Base-by-base conservation (phyloP, 306 rosid species). In the peach (Prunus persica) region DNA sequence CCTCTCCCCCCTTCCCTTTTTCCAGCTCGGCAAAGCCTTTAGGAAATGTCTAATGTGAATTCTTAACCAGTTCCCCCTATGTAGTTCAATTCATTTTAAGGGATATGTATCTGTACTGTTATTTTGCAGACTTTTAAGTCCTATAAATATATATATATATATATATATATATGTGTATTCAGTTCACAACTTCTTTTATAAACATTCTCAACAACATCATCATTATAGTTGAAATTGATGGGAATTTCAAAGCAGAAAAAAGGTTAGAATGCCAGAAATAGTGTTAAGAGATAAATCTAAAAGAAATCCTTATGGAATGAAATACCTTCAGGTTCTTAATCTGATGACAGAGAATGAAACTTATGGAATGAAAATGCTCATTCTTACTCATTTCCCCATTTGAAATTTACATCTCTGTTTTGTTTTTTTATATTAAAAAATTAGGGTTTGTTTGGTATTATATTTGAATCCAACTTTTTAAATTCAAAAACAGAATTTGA, bases 61-160 rank as follows among this genome's bases (percentile, higher is more conserved):
- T 80, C 74, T 62, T 49, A 55, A 62, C 72, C 66, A 30, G 54
- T 73, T 80, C 83, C 86, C 87, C 87, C 63, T 49, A 20, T 73
- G 83, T 79, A 79, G 78, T 72, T 82, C 75, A 41, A 54, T 82
- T 75, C 77, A 62, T 73, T 84, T 83, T 76, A 65, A 28, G 85
- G 83, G 84, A 80, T 69, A 49, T 77, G 54, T 58, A 28, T 74
- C 60, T 88, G 80, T 76, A 85, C 83, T 67, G 84, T 77, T 83
- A 80, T 20, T 38, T 65, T 64, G 65, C 25, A 68, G 74, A 52
- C 46, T 3, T 38, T 34, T 3, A 58, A 54, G 46, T 68, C 65
- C 67, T 62, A 52, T 66, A 73, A 79, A 34, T 18, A 66, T 52
- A 49, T 24, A 24, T 24, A 24, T 24, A 49, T 24, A 24, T 24